Percentiles rank a stretch among this genome's conserved stretches.
Conservation (phyloP, 495 filamentous ascomycete genomes). For the Aspergillus sparsus region DNA sequence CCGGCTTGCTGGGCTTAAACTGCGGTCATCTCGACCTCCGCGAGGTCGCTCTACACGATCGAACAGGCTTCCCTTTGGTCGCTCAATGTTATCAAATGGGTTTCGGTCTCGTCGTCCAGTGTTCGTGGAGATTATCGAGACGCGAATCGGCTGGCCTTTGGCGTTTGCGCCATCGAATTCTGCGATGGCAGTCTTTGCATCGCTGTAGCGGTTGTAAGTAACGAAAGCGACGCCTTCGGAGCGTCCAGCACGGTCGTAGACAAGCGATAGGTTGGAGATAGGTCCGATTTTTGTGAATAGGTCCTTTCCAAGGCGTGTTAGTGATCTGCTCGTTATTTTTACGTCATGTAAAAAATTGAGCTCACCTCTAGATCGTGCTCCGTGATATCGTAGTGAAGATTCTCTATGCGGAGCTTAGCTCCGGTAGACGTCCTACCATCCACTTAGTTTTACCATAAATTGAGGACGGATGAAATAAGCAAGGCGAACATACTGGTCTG, state of each 20-base stretch:
- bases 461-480: conserved; percentile 20
- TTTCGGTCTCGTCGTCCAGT: conserved; percentile 52
- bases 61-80: conserved; percentile 69
- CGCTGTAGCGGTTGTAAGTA: conserved; percentile 66
- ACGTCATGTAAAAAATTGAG: neutral
- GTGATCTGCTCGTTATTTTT: neutral
- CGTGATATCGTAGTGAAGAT: conserved; percentile 90
- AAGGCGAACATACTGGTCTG: conserved; percentile 48
- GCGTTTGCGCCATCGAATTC: conserved; percentile 93
- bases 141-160: conserved; percentile 85
- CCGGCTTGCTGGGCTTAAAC: conserved; percentile 42
- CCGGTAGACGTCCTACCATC: conserved; percentile 46
- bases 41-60: conserved; percentile 65
- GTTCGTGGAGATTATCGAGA: conserved; percentile 63
- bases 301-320: conserved; percentile 50
- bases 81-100: conserved; percentile 58
- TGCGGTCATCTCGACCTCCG: conserved; percentile 38
- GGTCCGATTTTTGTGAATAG: conserved; percentile 79
- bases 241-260: conserved; percentile 89
- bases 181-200: conserved; percentile 72
- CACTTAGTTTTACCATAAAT: conserved; percentile 17
- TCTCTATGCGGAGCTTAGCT: conserved; percentile 81
- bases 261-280: conserved; percentile 66
- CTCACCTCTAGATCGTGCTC: conserved; percentile 80
- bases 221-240: conserved; percentile 85